These are phyloP conservation scores for Penicillium occitanis DNA, from an alignment of 2,329 filamentous ascomycete species.

Conservation along the genomic window DNA sequence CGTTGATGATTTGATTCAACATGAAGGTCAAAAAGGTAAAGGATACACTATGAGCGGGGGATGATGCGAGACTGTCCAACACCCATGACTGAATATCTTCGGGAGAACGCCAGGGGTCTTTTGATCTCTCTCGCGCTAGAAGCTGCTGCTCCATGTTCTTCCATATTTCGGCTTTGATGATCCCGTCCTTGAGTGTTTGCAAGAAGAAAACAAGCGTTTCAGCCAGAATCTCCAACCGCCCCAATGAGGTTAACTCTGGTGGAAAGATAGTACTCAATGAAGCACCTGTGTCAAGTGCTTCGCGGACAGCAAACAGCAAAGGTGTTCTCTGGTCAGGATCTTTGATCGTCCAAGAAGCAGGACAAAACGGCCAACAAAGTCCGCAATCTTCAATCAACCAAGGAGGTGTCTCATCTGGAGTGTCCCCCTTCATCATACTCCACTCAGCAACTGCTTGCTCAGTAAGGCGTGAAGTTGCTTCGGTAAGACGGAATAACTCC, in stretches of 20 bases:
- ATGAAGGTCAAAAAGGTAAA: slow-evolving; percentile 86
- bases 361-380: slow-evolving; percentile 60
- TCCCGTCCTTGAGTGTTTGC: slow-evolving; percentile 70
- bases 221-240: slow-evolving; percentile 72
- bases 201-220: slow-evolving; percentile 75
- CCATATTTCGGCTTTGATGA: slow-evolving; percentile 73
- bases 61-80: slow-evolving; percentile 70
- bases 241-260: slow-evolving; percentile 61
- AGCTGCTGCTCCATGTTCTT: slow-evolving; percentile 62
- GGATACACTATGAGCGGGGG: slow-evolving; percentile 79
- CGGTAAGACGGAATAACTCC: slow-evolving; percentile 85
- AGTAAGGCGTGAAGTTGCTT: slow-evolving; percentile 65
- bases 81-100: slow-evolving; percentile 62
- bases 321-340: slow-evolving; percentile 43
- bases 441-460: slow-evolving; percentile 62
- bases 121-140: slow-evolving; percentile 50
- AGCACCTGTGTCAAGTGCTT: slow-evolving; percentile 71
- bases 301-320: slow-evolving; percentile 49
- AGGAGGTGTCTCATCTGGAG: slow-evolving; percentile 43
- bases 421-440: slow-evolving; percentile 55
- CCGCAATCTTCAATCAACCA: slow-evolving; percentile 53
- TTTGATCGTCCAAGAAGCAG: slow-evolving; percentile 49
- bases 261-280: slow-evolving; percentile 63
- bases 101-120: slow-evolving; percentile 45
- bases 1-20: slow-evolving; percentile 60